phyloP scores from a whole-genome alignment of 2,329 filamentous ascomycete genomes.

The Geosmithia morbida region DNA sequence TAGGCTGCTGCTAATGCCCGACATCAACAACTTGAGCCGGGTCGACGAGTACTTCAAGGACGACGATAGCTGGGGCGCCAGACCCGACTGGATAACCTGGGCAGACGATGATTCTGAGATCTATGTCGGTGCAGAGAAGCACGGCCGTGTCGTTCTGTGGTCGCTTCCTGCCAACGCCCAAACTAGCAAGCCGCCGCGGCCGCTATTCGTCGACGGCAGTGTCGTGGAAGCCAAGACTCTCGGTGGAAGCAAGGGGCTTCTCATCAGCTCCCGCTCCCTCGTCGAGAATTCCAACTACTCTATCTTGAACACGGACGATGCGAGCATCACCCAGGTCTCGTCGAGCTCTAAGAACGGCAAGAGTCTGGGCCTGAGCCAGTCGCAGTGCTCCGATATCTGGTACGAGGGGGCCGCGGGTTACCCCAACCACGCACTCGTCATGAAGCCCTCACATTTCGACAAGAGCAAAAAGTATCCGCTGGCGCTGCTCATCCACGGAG shows the following conservation, averaged over 20 bases:
- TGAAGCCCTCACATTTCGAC: slow-evolving; percentile 55
- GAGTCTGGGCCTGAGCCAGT: slow-evolving; percentile 48
- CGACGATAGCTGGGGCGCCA: slow-evolving; percentile 46
- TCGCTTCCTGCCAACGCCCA: slow-evolving; percentile 40
- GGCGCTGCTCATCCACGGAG: slow-evolving; percentile 69
- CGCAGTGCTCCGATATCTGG: slow-evolving; percentile 55
- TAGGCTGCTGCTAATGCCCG: slow-evolving; percentile 48
- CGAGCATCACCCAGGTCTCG: slow-evolving; percentile 31
- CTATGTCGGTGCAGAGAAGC: slow-evolving; percentile 60
- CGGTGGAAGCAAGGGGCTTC: slow-evolving; percentile 30
- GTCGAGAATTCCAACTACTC: slow-evolving; percentile 60
- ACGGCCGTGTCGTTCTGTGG: slow-evolving; percentile 48
- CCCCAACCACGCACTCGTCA: slow-evolving; percentile 52
- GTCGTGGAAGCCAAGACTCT: slow-evolving; percentile 40
- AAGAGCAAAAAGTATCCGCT: slow-evolving; percentile 61
- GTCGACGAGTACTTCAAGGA: slow-evolving; percentile 49
- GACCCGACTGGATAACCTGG: slow-evolving; percentile 43
- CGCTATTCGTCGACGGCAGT: slow-evolving; percentile 37
- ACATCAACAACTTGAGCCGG: slow-evolving; percentile 41
- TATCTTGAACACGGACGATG: slow-evolving; percentile 34
- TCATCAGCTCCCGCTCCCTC: slow-evolving; percentile 54
- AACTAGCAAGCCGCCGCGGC: slow-evolving; percentile 29
- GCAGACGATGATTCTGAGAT: slow-evolving; percentile 45
- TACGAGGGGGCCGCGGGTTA: slow-evolving; percentile 50
- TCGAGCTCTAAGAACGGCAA: slow-evolving; percentile 52